Evolutionary conservation across 768 basidiomycete species (phyloP), one percentile per base, ranked within the genome.

Genomic region (Porphyrellus cyaneotinctus): DNA sequence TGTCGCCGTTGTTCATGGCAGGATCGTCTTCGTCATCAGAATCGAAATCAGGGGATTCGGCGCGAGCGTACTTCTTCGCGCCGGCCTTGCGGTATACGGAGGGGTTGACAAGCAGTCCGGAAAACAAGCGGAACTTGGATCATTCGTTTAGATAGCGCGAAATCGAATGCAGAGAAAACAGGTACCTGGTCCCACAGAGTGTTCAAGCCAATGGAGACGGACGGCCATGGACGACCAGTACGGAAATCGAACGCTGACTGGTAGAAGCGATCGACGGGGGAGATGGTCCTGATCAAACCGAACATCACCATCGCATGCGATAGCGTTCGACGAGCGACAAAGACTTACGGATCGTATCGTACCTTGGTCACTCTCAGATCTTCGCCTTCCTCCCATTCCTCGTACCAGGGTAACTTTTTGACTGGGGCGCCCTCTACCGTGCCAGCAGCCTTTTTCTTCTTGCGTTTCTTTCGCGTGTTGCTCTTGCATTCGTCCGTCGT

Each of bases 351-450:
- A 61, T 87, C 74, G 51, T 78, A 79, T 32, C 67, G 71, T 37
- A 68, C 69, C 26, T 62, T 69, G 5, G 64, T 69, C 35, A 72
- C 66, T 52, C 81, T 72, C 30, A 75, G 67, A 43, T 74, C 67
- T 64, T 89, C 87, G 4, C 70, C 73, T 37, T 84, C 80, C 45
- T 78, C 78, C 88, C 88, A 91, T n/a, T 80, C 71, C 53, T 87
- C 81, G 72, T 78, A 87, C 87, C 87, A 91, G 37, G 72, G 71
- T 17, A 61, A 48, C 47, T 64, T 68, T 30, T 66, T 67, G 42
- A 54, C 52, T 2, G 63, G 61, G 17, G 56, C 51, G 15, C 13
- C 22, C 18, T 59, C 59, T 6, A 39, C 38, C 10, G 42, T 58
- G 51, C 62, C 58, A 50, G 62, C 49, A 4, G 59, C 57, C 32